Evolutionary conservation across 805 yeast genomes (phyloP), one percentile per base, ranked within the genome.

Genomic region (Komagataella mondaviorum): DNA sequence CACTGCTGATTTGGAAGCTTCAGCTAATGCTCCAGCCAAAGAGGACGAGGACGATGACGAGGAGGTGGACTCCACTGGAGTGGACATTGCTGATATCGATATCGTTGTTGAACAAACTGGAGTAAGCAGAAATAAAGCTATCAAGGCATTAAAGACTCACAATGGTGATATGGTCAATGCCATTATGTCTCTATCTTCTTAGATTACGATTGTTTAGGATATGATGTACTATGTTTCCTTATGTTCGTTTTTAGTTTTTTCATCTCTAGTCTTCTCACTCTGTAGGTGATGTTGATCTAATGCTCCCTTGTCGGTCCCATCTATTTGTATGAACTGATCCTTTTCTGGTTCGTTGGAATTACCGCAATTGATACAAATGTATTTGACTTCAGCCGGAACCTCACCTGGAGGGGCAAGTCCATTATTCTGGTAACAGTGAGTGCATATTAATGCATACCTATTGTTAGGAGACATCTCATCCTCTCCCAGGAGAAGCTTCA

Each of bases 121-220:
- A 64, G 93, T 82, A 56, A 78, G 96, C 52, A 83, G 89, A 75
- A 81, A 80, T 62, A 87, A 88, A 78, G 98, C 98, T 58, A 87
- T 81, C 62, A 85, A 85, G 71, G 96, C 97, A 61, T 78, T 93
- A 70, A 85, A 77, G 69, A 83, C 78, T 60, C 88, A 90, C 77
- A 79, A 86, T 62, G 89, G 90, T 70, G 98, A 93, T 70, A 83
- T 93, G 72, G 97, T 93, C 67, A 89, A 90, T 69, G 91, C 98
- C 60, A 88, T 91, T 70, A 88, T 91, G 96, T 81, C 85, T 58
- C 76, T 85, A 51, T 60, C 69, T 50, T 55, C 58, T 48, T 59
- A 61, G 51, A 39, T 52, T 18, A 17, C 17, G 20, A 44, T 17
- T 44, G 39, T 30, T 10, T 30, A 30, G 39, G 39, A 30, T 30